A percentile compares a stretch with the other conserved stretches of the same genome.
Evolutionary conservation across 2,329 filamentous ascomycete species (phyloP).

Genomic region (Aspergillus hortae): DNA sequence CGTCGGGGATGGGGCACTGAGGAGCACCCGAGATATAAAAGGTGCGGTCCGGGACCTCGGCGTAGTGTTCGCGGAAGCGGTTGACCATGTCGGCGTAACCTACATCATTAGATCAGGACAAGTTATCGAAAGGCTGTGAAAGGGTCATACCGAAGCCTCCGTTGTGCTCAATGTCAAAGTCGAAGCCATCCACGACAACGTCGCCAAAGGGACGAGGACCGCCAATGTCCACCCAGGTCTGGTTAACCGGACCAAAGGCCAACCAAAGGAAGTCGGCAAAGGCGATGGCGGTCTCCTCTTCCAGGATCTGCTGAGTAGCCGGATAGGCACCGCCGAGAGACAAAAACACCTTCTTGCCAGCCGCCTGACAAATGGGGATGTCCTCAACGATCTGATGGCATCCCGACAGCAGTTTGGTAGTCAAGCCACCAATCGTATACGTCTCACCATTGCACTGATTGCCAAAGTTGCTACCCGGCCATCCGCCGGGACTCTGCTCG

Average conservation of each 20-base stretch:
- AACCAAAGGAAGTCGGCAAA: constrained; percentile 51
- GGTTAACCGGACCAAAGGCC: constrained; percentile 45
- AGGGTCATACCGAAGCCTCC: constrained; percentile 25
- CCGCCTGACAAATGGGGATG: constrained; percentile 37
- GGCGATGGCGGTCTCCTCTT: constrained; percentile 36
- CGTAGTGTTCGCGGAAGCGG: constrained; percentile 42
- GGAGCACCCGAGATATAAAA: constrained; percentile 54
- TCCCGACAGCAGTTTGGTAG: constrained; percentile 40
- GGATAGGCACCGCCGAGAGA: constrained; percentile 47
- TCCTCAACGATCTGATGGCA: constrained; percentile 45
- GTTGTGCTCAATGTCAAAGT: constrained; percentile 46
- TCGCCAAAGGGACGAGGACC: constrained; percentile 48
- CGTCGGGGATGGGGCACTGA: constrained; percentile 51
- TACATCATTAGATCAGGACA: constrained; percentile 8
- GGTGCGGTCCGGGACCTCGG: constrained; percentile 25
- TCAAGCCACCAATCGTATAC: constrained; percentile 36
- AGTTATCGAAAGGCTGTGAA: not conserved
- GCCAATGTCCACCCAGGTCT: constrained; percentile 24
- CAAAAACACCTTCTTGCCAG: constrained; percentile 44
- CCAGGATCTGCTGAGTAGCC: constrained; percentile 42
- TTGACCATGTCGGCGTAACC: constrained; percentile 50
- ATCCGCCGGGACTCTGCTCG: constrained; percentile 41
- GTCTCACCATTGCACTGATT: constrained; percentile 48
- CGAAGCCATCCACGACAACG: constrained; percentile 50
- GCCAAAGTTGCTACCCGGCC: constrained; percentile 55